Evolutionary conservation across 176 grass and related monocot genomes (phyloP).

Genomic region (sorghum (Sorghum bicolor)): DNA sequence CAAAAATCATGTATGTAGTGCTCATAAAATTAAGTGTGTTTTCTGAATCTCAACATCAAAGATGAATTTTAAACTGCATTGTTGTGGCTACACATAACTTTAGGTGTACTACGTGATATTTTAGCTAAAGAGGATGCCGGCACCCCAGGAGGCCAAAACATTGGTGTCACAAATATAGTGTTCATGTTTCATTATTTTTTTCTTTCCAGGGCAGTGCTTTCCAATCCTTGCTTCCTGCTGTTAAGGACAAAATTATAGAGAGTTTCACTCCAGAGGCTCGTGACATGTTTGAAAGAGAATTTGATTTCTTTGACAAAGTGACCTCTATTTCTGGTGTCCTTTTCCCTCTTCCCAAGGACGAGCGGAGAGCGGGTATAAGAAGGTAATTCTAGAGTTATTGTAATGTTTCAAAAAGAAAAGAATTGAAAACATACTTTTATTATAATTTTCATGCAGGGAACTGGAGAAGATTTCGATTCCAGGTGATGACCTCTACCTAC

Average conservation of each 20-base stretch:
- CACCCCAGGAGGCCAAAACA: not conserved
- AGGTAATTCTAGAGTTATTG: slow-evolving; percentile 47
- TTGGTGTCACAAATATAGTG: not conserved
- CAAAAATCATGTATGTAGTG: not conserved
- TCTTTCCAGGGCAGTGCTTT: slow-evolving; percentile 65
- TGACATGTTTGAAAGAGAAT: slow-evolving; percentile 84
- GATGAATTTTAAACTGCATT: not conserved
- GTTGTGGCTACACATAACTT: not conserved
- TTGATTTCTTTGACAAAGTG: slow-evolving; percentile 91
- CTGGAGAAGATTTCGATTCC: slow-evolving; percentile 86
- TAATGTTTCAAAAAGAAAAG: slow-evolving; percentile 9
- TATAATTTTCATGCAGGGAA: slow-evolving; percentile 62
- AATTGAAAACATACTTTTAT: slow-evolving; percentile 17
- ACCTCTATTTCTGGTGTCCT: slow-evolving; percentile 98
- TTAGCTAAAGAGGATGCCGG: not conserved
- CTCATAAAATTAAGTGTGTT: not conserved
- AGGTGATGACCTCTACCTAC: slow-evolving; percentile 94
- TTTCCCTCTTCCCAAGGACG: slow-evolving; percentile 96
- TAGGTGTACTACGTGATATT: not conserved
- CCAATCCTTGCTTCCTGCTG: slow-evolving; percentile 72
- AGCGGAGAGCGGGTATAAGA: slow-evolving; percentile 84
- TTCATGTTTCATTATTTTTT: slow-evolving; percentile 14
- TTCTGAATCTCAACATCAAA: not conserved
- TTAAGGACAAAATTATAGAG: slow-evolving; percentile 87
- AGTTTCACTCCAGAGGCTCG: slow-evolving; percentile 75